Evolutionary conservation across 2,329 filamentous ascomycete species (phyloP).

Genomic region (Monosporascus cannonballus): DNA sequence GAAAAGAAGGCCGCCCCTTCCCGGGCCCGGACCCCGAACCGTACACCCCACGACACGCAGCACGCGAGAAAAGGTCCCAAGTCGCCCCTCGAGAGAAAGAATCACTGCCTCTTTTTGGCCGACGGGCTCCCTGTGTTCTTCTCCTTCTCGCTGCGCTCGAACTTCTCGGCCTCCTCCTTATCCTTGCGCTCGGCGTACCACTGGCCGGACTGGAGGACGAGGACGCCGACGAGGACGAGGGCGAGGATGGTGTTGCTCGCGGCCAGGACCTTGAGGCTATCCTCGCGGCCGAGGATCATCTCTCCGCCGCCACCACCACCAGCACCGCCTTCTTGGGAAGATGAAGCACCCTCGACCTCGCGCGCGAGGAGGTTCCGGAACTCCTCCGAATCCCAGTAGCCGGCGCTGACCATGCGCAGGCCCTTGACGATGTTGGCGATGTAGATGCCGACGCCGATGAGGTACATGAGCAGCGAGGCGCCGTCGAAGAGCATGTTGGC

Average conservation of each 20-base stretch:
- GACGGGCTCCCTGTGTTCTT: conserved; percentile 1
- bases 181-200: conserved; percentile 98
- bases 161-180: conserved; percentile 66
- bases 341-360: conserved; percentile 17
- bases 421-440: conserved; percentile 96
- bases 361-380: conserved; percentile 9
- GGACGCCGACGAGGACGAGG: conserved; percentile 81
- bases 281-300: conserved; percentile 72
- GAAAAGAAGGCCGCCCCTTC: too few relatives aligned
- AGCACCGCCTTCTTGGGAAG: conserved; percentile 33
- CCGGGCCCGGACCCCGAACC: too few relatives aligned
- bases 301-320: conserved; percentile 47
- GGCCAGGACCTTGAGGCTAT: conserved; percentile 82
- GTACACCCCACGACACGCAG: too few relatives aligned
- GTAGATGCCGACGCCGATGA: conserved; percentile 88
- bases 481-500: conserved; percentile 94
- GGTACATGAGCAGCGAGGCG: conserved; percentile 72
- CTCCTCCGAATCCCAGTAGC: conserved; percentile 46
- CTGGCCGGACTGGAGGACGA: conserved; percentile 92
- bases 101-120: too few relatives aligned
- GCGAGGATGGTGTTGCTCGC: conserved; percentile 96
- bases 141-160: conserved; percentile 38
- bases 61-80: too few relatives aligned
- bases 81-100: too few relatives aligned
- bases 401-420: conserved; percentile 72